A percentile compares a stretch with the other conserved stretches of the same genome.
These are phyloP conservation scores for Populus euphratica DNA, from an alignment of 345 rosid genomes.

Conservation along the genomic window DNA sequence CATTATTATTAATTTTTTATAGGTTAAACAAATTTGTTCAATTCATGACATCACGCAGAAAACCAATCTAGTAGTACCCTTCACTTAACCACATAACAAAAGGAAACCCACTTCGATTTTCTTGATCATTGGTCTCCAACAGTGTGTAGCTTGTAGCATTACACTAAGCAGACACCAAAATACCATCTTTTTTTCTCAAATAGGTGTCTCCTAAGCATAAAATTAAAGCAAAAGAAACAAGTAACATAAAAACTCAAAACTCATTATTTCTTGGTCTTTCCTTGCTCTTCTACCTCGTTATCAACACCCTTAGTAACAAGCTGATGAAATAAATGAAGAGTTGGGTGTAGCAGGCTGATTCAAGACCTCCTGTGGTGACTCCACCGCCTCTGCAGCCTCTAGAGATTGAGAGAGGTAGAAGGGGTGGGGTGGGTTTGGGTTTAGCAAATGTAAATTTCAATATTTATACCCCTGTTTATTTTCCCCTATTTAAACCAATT, in stretches of 20 bases:
- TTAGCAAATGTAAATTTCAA: too few relatives aligned
- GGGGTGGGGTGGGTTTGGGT: too few relatives aligned
- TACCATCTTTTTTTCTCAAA: not conserved
- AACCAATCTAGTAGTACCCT: not conserved
- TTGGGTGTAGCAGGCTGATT: constrained; percentile 78
- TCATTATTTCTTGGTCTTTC: constrained; percentile 51
- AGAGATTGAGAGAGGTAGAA: not conserved
- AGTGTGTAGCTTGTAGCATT: not conserved
- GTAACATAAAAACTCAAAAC: constrained; percentile 17
- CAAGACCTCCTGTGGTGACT: constrained; percentile 34
- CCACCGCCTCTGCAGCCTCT: constrained; percentile 25
- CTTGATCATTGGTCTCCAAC: not conserved
- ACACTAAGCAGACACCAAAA: not conserved
- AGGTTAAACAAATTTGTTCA: too few relatives aligned
- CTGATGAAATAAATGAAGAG: constrained; percentile 81
- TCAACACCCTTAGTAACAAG: constrained; percentile 31
- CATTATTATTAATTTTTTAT: too few relatives aligned
- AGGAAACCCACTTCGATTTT: not conserved
- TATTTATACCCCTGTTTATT: too few relatives aligned
- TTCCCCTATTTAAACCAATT: too few relatives aligned
- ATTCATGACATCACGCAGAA: too few relatives aligned
- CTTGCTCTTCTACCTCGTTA: constrained; percentile 37
- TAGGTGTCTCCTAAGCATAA: not conserved
- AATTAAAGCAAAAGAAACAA: not conserved
- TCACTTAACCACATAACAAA: not conserved